Percentiles rank a stretch among this genome's conserved stretches.
Conservation (phyloP, 2,329 filamentous ascomycete genomes). For the Cordyceps farinosa region DNA sequence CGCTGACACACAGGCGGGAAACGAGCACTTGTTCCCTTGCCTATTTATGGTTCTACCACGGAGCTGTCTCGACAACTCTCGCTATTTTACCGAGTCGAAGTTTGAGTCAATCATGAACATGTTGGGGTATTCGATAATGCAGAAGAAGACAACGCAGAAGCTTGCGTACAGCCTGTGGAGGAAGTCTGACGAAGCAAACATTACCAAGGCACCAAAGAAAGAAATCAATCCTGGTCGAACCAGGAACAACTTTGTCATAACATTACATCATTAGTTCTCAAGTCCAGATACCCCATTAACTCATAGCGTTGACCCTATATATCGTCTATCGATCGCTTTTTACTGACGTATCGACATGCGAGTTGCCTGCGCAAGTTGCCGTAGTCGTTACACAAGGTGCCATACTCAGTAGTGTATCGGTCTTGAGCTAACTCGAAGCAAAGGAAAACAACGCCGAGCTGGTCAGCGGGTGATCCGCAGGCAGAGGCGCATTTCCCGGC, state of each 20-base stretch:
- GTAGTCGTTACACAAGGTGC: neutral
- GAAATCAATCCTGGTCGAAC: conserved; percentile 70
- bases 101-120: conserved; percentile 70
- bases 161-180: conserved; percentile 88
- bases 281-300: neutral
- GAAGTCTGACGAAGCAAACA: conserved; percentile 30
- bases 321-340: neutral
- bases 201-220: conserved; percentile 51
- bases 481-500: conserved; percentile 66
- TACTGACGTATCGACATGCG: neutral
- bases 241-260: conserved; percentile 89
- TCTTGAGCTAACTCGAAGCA: neutral
- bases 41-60: conserved; percentile 88
- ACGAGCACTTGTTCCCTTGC: conserved; percentile 52
- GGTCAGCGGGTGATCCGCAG: conserved; percentile 42
- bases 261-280: conserved; percentile 46
- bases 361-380: neutral
- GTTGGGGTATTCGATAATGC: conserved; percentile 66
- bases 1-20: conserved; percentile 20
- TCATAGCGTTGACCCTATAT: neutral
- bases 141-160: conserved; percentile 74
- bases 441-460: conserved; percentile 28
- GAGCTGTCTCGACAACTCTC: conserved; percentile 83
- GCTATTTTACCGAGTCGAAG: conserved; percentile 74
- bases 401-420: neutral